Conservation (phyloP, 805 yeast species). For the Peterozyma toletana region DNA sequence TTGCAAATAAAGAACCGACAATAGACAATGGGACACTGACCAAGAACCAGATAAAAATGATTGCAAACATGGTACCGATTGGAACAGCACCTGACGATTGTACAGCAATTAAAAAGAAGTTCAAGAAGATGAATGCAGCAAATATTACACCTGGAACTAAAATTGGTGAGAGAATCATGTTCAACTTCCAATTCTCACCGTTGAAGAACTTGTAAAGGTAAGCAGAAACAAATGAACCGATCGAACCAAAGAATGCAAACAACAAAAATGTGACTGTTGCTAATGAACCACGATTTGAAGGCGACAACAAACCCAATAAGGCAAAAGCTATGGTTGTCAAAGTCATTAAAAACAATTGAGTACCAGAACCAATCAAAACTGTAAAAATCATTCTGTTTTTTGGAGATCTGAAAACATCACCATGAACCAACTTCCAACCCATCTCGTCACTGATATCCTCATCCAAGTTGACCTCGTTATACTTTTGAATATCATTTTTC, state of each 20-base stretch:
- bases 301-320: conserved; percentile 81
- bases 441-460: conserved; percentile 86
- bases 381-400: conserved; percentile 62
- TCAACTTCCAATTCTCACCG: conserved; percentile 86
- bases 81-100: conserved; percentile 95
- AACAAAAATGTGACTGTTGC: conserved; percentile 84
- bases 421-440: conserved; percentile 96
- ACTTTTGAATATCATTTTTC: conserved; percentile 77
- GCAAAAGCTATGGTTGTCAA: conserved; percentile 73
- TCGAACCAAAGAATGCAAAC: conserved; percentile 71
- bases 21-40: conserved; percentile 81
- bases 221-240: conserved; percentile 86
- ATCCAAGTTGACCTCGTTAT: conserved; percentile 83
- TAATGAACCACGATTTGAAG: conserved; percentile 90
- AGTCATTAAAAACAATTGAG: conserved; percentile 75
- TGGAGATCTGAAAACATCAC: conserved; percentile 91
- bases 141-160: conserved; percentile 81
- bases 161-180: conserved; percentile 75
- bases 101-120: conserved; percentile 72
- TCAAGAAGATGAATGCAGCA: conserved; percentile 55
- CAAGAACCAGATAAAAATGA: conserved; percentile 77
- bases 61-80: conserved; percentile 76
- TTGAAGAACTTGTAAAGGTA: conserved; percentile 81
- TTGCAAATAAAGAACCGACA: conserved; percentile 74
- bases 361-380: conserved; percentile 81